Evolutionary conservation across 805 yeast species (phyloP), one percentile per base, ranked within the genome.

Genomic region (Lachancea nothofagi): DNA sequence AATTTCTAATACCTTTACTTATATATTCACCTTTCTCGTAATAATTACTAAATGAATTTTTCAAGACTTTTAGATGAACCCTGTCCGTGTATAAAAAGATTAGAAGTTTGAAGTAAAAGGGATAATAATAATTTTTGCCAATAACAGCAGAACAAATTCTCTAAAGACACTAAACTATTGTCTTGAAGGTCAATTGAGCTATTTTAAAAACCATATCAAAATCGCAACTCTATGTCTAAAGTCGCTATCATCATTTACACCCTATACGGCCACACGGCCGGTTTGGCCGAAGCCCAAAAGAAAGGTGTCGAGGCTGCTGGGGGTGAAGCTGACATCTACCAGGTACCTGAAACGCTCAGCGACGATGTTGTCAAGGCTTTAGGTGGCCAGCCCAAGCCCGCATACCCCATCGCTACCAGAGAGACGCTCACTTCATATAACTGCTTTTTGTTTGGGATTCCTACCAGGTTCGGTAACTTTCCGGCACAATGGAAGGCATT

Each of bases 361-460:
- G 70, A 71, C 28, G 86, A 76, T 9, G 69, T 80, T n/a, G 71
- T 87, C 47, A 59, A 62, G 33, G 62, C 68, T 55, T 61, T 87
- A 69, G 74, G 78, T 52, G 95, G 62, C 35, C 78, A 85, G 30
- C 69, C 75, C 40, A 77, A 78, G 59, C 78, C 82, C 43, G 71
- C 71, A 41, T 67, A 68, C 46, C 89, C 93, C 49, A 66, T 75
- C 54, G 85, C 85, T 37, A 70, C 83, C 12, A 52, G 62, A 7
- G 82, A 75, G 15, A 72, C 77, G 14, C 69, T 87, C 49, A 57
- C 65, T 3, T 66, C 71, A 47, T 83, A 80, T 69, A 95, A 88
- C 57, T 95, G 89, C 33, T 77, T 82, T 67, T 49, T 88, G 49
- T 83, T 87, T 53, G 96, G 96, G 58, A 62, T 83, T 51, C 94